phyloP scores from a whole-genome alignment of 768 basidiomycete species.

The Tulasnella sp. region DNA sequence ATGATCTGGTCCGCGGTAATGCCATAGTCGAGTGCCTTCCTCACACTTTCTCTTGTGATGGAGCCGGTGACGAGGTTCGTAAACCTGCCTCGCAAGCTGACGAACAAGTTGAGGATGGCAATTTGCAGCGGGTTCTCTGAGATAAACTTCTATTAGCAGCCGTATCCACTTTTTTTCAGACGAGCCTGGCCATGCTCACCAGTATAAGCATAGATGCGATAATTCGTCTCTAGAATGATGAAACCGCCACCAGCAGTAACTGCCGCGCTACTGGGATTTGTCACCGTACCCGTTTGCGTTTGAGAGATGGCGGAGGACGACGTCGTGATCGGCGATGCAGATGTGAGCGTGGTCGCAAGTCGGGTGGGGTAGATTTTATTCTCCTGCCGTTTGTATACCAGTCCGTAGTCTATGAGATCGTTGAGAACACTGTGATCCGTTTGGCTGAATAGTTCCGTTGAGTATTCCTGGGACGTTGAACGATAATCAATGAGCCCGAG shows the following conservation, averaged over 20 bases:
- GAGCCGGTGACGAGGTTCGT: constrained; percentile 94
- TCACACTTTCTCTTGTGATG: constrained; percentile 90
- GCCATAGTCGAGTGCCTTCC: constrained; percentile 85
- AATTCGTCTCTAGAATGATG: constrained; percentile 96
- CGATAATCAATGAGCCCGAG: constrained; percentile 15
- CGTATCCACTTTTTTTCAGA: neutral
- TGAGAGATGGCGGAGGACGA: neutral
- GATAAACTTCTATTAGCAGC: constrained; percentile 1
- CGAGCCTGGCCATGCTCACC: constrained; percentile 36
- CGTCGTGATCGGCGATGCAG: constrained; percentile 62
- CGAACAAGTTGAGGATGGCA: constrained; percentile 88
- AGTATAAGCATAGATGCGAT: constrained; percentile 96
- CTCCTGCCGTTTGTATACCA: constrained; percentile 75
- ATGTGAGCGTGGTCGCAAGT: constrained; percentile 87
- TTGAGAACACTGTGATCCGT: constrained; percentile 80
- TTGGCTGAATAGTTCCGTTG: constrained; percentile 62
- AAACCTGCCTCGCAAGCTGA: constrained; percentile 85
- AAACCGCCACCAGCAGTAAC: constrained; percentile 48
- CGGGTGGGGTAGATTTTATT: constrained; percentile 89
- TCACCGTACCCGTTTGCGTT: constrained; percentile 19
- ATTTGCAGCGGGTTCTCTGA: constrained; percentile 92
- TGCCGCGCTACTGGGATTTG: constrained; percentile 40
- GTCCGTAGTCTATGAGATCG: constrained; percentile 89
- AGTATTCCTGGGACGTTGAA: constrained; percentile 66
- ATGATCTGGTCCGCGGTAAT: constrained; percentile 89